Percentiles rank a stretch among this genome's conserved stretches.
Conservation (phyloP, 345 rosid species). For the Anastatica hierochuntica region DNA sequence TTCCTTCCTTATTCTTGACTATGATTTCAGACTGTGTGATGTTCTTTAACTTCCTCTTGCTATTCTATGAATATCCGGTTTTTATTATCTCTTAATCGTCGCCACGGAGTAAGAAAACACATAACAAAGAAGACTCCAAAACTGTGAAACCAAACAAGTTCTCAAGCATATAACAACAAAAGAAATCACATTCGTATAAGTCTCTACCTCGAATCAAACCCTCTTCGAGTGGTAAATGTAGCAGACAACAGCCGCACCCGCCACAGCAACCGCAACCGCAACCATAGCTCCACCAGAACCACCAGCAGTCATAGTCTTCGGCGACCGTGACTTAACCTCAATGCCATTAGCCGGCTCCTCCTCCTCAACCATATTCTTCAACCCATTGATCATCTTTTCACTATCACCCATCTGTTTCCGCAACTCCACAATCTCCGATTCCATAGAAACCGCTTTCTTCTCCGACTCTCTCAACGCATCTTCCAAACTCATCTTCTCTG, state of each 20-base stretch:
- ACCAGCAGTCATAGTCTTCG: slow-evolving; percentile 15
- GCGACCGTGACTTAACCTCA: slow-evolving; percentile 18
- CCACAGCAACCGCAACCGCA: slow-evolving; percentile 36
- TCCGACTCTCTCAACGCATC: slow-evolving; percentile 30
- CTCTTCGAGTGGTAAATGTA: slow-evolving; percentile 38
- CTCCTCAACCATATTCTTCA: slow-evolving; percentile 47
- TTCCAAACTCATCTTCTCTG: slow-evolving; percentile 33
- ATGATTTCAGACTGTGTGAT: background rate
- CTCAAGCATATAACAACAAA: slow-evolving; percentile 10
- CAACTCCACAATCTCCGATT: slow-evolving; percentile 30
- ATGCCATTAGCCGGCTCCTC: slow-evolving; percentile 31
- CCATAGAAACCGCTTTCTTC: slow-evolving; percentile 30
- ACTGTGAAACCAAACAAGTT: slow-evolving; percentile 7
- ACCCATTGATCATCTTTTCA: slow-evolving; percentile 29
- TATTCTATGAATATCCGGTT: background rate
- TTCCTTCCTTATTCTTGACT: background rate
- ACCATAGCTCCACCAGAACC: slow-evolving; percentile 45
- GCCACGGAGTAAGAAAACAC: slow-evolving; percentile 7
- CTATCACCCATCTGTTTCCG: slow-evolving; percentile 37
- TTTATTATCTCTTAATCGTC: slow-evolving; percentile 16
- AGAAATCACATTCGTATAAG: background rate
- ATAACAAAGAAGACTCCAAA: slow-evolving; percentile 3
- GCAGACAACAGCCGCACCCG: slow-evolving; percentile 36
- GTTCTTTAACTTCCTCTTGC: background rate
- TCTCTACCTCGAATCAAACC: slow-evolving; percentile 21